Evolutionary conservation across 495 filamentous ascomycete species (phyloP).

Genomic region (Corynascus novoguineensis): DNA sequence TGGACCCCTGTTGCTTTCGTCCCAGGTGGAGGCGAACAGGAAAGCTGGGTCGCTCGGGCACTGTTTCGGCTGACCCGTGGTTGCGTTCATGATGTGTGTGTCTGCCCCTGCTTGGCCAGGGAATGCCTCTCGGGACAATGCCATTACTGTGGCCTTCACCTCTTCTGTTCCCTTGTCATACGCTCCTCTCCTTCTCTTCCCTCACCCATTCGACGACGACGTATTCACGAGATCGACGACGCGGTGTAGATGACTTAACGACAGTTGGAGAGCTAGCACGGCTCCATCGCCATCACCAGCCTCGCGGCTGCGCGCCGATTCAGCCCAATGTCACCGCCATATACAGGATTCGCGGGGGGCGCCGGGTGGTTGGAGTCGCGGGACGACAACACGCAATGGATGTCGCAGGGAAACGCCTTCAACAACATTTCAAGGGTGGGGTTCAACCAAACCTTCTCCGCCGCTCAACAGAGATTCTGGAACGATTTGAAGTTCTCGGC

Average conservation of each 20-base stretch:
- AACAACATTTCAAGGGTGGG: constrained; percentile 22
- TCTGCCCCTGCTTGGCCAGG: constrained; percentile 11
- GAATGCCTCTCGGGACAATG: constrained; percentile 13
- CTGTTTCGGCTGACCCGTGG: constrained; percentile 44
- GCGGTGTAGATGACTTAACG: constrained; percentile 45
- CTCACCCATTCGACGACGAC: constrained; percentile 31
- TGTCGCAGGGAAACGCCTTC: constrained; percentile 18
- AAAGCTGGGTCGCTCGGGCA: constrained; percentile 37
- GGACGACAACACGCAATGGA: constrained; percentile 32
- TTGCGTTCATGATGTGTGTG: constrained; percentile 30
- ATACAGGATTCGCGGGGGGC: constrained; percentile 30
- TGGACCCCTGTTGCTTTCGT: constrained; percentile 37
- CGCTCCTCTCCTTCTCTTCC: constrained; percentile 26
- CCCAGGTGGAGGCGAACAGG: constrained; percentile 28
- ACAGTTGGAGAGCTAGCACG: constrained; percentile 37
- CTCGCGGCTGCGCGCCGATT: constrained; percentile 25
- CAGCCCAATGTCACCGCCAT: constrained; percentile 34
- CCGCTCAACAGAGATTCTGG: constrained; percentile 31
- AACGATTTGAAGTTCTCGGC: constrained; percentile 41
- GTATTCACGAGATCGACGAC: constrained; percentile 29
- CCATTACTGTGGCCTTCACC: constrained; percentile 23
- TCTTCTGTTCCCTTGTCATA: constrained; percentile 23
- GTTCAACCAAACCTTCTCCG: constrained; percentile 27
- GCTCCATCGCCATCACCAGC: constrained; percentile 44
- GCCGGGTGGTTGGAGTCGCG: constrained; percentile 38